Evolutionary conservation across 148 eudicot species (phyloP), one percentile per base, ranked within the genome.

Genomic region (Vaccinium corymbosum): DNA sequence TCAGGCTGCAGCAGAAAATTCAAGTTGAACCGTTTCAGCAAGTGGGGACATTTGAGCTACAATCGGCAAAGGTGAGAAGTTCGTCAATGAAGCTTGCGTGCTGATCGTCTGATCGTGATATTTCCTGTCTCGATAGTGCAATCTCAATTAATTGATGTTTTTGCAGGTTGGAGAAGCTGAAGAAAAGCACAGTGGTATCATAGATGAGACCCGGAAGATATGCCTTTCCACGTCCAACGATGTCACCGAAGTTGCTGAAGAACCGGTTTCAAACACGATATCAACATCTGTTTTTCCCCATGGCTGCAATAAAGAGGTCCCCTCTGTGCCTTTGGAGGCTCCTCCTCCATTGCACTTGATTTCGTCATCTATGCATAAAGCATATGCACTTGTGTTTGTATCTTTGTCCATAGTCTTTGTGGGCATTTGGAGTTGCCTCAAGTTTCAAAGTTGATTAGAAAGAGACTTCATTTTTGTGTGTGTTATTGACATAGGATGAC

Each of bases 1-100:
- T 95, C 38, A 91, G 92, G 25, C 80, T 95, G 85, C 91, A 89
- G 83, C 88, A 29, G 84, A 68, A 82, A 55, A 59, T 76, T 46
- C 86, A 82, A 20, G 78, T 76, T 25, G 88, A 84, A 72, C 57
- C 87, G 4, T 78, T 68, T 53, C 51, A 80, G 82, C 81, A 61
- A 74, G 50, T 61, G 82, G 64, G 78, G 66, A 10, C 79, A 77
- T 46, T 55, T 83, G 46, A 83, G 76, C 76, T 46, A 79, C 71
- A 49, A 73, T 38, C 57, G 38, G 84, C 80, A 51, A 48, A 88
- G 91, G 93, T 91, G 82, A 84, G 87, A 70, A 52, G 55, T 80
- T 75, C 14, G 27, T 38, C 50, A 4, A 7, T 52, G 57, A 64
- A 78, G 62, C 50, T 72, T 52, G 0, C 75, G 14, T 53, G 9